Evolutionary conservation across 176 grass and related monocot genomes (phyloP).

Genomic region (Themeda triandra): DNA sequence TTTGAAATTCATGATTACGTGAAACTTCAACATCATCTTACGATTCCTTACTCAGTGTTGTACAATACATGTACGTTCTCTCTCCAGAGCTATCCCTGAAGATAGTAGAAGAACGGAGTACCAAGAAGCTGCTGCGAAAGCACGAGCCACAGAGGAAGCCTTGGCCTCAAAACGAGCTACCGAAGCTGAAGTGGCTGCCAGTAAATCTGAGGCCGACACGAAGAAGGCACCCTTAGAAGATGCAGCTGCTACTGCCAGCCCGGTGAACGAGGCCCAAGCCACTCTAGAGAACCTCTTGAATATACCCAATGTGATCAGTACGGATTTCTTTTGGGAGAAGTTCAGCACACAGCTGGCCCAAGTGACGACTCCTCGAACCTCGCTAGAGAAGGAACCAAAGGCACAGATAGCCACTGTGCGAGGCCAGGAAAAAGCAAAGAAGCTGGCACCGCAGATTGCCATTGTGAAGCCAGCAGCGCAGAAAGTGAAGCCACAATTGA

Average conservation of each 20-base stretch:
- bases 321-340: slow-evolving; percentile 73
- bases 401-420: slow-evolving; percentile 76
- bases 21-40: background rate
- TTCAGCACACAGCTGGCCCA: slow-evolving; percentile 56
- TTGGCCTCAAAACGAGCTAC: slow-evolving; percentile 39
- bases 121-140: slow-evolving; percentile 64
- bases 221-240: slow-evolving; percentile 23
- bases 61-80: background rate
- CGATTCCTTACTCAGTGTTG: background rate
- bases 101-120: slow-evolving; percentile 82
- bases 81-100: slow-evolving; percentile 71
- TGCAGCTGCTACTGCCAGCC: background rate
- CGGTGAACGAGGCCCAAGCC: slow-evolving; percentile 22
- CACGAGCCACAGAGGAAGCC: slow-evolving; percentile 56
- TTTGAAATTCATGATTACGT: background rate
- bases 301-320: slow-evolving; percentile 51
- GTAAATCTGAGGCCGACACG: slow-evolving; percentile 29
- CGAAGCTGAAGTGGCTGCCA: slow-evolving; percentile 36
- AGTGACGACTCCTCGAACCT: slow-evolving; percentile 7
- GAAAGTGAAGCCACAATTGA: slow-evolving; percentile 43
- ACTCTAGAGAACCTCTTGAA: slow-evolving; percentile 56
- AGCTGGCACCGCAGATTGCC: slow-evolving; percentile 70
- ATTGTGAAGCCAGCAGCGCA: slow-evolving; percentile 59
- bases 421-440: slow-evolving; percentile 78
- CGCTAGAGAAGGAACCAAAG: slow-evolving; percentile 41